Evolutionary conservation across 2,329 filamentous ascomycete genomes (phyloP).

Genomic region (Orbilia brochopaga): DNA sequence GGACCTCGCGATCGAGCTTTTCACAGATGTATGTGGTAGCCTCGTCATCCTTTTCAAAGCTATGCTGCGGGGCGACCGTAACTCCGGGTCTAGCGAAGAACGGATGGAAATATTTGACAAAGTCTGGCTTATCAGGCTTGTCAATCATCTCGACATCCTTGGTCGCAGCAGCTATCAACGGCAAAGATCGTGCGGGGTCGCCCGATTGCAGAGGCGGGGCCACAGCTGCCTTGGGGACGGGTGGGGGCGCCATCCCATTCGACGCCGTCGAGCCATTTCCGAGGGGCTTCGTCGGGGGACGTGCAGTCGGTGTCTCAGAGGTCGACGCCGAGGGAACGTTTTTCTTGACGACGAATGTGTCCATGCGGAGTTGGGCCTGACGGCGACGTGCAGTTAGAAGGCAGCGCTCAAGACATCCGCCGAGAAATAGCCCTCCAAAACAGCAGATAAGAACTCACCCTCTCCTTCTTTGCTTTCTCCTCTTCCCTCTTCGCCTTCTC

Average conservation of each 20-base stretch:
- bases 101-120: constrained; percentile 75
- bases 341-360: constrained; percentile 62
- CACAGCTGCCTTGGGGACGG: constrained; percentile 34
- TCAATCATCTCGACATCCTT: constrained; percentile 52
- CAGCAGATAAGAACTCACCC: constrained; percentile 57
- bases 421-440: background rate
- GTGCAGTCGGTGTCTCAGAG: background rate
- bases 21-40: constrained; percentile 55
- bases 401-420: constrained; percentile 53
- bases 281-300: constrained; percentile 51
- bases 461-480: constrained; percentile 56
- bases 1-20: constrained; percentile 20
- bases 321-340: constrained; percentile 51
- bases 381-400: constrained; percentile 52
- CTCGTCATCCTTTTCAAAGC: constrained; percentile 65
- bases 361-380: constrained; percentile 63
- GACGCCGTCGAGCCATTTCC: constrained; percentile 26
- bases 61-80: constrained; percentile 67
- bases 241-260: constrained; percentile 51
- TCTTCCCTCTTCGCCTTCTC: constrained; percentile 57
- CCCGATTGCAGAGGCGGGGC: background rate
- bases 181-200: background rate
- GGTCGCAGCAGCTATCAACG: constrained; percentile 25
- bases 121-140: constrained; percentile 60
- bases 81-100: constrained; percentile 80